Conservation (phyloP, 371 early-diverging fungal genomes). For the Rhizopus delemar region DNA sequence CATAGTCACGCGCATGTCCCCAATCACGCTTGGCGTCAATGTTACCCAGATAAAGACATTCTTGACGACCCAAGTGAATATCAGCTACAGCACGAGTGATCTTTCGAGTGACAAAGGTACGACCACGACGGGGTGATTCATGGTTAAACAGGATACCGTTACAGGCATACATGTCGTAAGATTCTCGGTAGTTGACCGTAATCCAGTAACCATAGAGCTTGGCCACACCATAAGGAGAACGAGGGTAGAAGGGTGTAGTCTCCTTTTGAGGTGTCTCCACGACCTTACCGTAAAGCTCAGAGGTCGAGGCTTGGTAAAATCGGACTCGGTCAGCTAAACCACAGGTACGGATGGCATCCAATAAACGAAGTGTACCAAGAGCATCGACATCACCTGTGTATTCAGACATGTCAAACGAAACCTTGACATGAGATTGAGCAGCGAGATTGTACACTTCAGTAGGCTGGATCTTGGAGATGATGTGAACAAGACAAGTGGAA, state of each 20-base stretch:
- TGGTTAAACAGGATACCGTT: conserved; percentile 89
- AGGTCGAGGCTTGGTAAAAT: conserved; percentile 86
- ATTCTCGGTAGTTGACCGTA: conserved; percentile 81
- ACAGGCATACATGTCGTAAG: conserved; percentile 81
- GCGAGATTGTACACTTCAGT: conserved; percentile 82
- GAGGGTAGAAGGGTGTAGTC: conserved; percentile 85
- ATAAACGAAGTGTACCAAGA: conserved; percentile 76
- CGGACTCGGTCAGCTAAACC: conserved; percentile 70
- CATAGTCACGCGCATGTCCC: conserved; percentile 87
- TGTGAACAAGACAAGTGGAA: conserved; percentile 77
- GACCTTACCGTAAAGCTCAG: conserved; percentile 82
- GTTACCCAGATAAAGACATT: conserved; percentile 79
- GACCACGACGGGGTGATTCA: conserved; percentile 83
- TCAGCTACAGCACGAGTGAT: conserved; percentile 81
- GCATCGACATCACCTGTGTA: conserved; percentile 89
- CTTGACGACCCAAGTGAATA: conserved; percentile 70
- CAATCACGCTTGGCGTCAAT: conserved; percentile 86
- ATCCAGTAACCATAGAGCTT: conserved; percentile 87
- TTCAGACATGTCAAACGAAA: conserved; percentile 88
- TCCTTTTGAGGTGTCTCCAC: conserved; percentile 81
- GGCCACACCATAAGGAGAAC: conserved; percentile 87
- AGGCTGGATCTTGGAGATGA: conserved; percentile 75
- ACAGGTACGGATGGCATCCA: conserved; percentile 82
- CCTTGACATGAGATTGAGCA: conserved; percentile 83
- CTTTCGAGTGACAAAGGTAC: conserved; percentile 85